Base-by-base conservation (phyloP, 108 stramenopile species). In the Conticribra weissflogii region DNA sequence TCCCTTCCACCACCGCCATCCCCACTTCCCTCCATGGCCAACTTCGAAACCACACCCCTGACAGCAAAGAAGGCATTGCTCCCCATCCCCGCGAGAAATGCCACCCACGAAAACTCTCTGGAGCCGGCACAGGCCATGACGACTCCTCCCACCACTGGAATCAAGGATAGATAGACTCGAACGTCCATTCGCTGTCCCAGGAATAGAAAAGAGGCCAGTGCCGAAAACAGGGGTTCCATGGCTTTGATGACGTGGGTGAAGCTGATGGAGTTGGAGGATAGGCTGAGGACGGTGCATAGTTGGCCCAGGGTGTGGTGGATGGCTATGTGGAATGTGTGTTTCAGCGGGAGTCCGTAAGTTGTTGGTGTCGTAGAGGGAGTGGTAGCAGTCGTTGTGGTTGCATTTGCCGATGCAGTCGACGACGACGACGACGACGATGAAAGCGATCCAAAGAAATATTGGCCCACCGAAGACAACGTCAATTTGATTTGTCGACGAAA, bases 1-100 rank as follows among this genome's bases (percentile, higher is more conserved):
- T 49, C 2, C 16, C 22, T n/a, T 49, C 8, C 24, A 23, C 25
- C 1, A 28, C 19, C 46, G 44, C n/a, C 45, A n/a, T n/a, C n/a
- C n/a, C n/a, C 49, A 17, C 63, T 18, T 36, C 54, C 50, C 17
- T 70, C 62, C 83, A 86, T 78, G 31, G 66, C 78, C n/a, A 56
- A 27, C 81, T 92, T 92, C 16, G 89, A 92, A 18, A 71, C 54
- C 19, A 88, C 86, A 41, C 75, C 85, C 33, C 88, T 56, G 46
- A 85, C 60, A 2, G 88, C 88, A 63, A 87, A 89, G 47, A 77
- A 66, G 9, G 59, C 68, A 66, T 92, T 92, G 50, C 87, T 86
- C 5, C 86, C 79, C 84, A 90, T 86, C 22, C 88, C 91, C 45
- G 85, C 78, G 21, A 67, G 36, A 58, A 92, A 86, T 24, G 87